These are phyloP conservation scores for Achaetomium macrosporum DNA, from an alignment of 2,329 filamentous ascomycete species.

Conservation along the genomic window DNA sequence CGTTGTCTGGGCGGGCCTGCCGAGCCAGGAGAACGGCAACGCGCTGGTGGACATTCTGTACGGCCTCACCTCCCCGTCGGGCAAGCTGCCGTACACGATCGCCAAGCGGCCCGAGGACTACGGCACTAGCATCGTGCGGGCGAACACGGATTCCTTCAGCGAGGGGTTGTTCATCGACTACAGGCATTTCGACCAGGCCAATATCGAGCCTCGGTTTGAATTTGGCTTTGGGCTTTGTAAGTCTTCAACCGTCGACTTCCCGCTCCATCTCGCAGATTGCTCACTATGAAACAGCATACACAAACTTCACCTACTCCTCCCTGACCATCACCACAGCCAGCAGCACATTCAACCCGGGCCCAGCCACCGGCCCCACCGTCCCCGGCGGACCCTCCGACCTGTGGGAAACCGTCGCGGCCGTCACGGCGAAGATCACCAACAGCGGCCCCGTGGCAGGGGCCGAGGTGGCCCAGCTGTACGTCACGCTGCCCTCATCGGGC, in stretches of 20 bases:
- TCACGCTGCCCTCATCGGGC: conserved; percentile 37
- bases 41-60: conserved; percentile 69
- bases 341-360: conserved; percentile 26
- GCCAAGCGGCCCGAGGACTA: conserved; percentile 43
- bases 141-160: conserved; percentile 45
- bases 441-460: conserved; percentile 55
- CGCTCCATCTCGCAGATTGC: too few relatives aligned
- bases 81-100: conserved; percentile 48
- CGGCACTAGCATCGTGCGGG: conserved; percentile 30
- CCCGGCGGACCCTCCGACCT: conserved; percentile 43
- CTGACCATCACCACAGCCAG: conserved; percentile 37
- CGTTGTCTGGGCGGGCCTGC: conserved; percentile 69
- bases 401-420: conserved; percentile 40
- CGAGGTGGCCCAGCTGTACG: conserved; percentile 59
- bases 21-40: conserved; percentile 71
- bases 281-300: too few relatives aligned
- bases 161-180: conserved; percentile 62
- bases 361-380: conserved; percentile 35
- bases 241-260: too few relatives aligned
- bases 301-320: conserved; percentile 56
- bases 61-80: conserved; percentile 44
- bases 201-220: conserved; percentile 54
- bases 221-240: conserved; percentile 58
- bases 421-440: conserved; percentile 60
- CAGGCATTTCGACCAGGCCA: conserved; percentile 53